Evolutionary conservation across 176 grass and related monocot species (phyloP).

Genomic region (Avena atlantica): DNA sequence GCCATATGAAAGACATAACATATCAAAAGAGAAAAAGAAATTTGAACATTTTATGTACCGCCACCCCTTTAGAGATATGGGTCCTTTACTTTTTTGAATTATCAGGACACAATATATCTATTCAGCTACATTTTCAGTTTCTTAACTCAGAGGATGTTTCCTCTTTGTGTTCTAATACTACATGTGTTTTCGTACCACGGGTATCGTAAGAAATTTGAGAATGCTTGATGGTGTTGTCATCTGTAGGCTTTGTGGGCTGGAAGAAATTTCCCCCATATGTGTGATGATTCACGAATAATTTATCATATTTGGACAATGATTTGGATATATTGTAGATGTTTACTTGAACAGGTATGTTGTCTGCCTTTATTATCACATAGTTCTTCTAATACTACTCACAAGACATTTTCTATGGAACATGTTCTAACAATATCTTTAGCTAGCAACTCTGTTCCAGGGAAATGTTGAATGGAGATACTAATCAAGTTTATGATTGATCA

Average conservation of each 20-base stretch:
- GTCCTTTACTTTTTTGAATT: no score
- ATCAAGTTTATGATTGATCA: no score
- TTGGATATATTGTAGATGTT: not conserved
- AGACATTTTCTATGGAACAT: not conserved
- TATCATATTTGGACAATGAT: not conserved
- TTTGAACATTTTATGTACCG: no score
- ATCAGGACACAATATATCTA: no score
- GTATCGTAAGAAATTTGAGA: not conserved
- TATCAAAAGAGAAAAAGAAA: no score
- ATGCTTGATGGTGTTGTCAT: not conserved
- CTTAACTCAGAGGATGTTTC: no score
- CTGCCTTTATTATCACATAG: not conserved
- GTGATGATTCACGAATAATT: not conserved
- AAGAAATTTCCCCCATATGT: not conserved
- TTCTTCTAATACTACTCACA: not conserved
- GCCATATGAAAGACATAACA: no score
- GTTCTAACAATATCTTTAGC: not conserved
- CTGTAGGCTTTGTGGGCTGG: not conserved
- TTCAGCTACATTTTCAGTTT: no score
- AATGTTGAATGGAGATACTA: no score
- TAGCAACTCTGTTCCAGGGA: not conserved
- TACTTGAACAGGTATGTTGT: not conserved
- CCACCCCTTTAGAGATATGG: no score
- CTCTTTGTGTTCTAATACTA: no score
- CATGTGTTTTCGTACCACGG: not conserved